Base-by-base conservation (phyloP, 148 eudicot species). In the Vaccinium macrocarpon region DNA sequence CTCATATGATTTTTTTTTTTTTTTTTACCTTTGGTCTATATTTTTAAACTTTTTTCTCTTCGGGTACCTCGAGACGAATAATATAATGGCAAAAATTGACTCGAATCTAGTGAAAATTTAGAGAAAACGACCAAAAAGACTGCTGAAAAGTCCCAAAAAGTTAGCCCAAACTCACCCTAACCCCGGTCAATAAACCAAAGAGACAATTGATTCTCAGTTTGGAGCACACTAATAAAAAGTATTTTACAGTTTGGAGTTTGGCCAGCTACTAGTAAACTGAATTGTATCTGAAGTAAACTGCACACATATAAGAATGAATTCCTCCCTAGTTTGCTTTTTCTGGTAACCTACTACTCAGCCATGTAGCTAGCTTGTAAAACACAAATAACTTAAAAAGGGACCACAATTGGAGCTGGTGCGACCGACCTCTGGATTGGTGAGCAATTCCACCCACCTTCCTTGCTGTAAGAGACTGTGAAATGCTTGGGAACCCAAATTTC, bases 361-460 rank as follows among this genome's bases (percentile, higher is more conserved):
- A 42, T 7, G 38, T 78, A 52, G 42, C 15, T 49, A 0, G 50
- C 50, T 55, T 55, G 50, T 16, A 18, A 18, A 27, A 13, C 64
- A 29, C 50, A 42, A 25, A 38, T 73, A 35, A 9, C 27, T 90
- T 79, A 90, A 57, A 80, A 46, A 29, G 97, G 90, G 59, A 89
- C 92, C 79, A 87, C 86, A 87, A 95, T 92, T 0, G 98, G 98
- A 82, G 95, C 97, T 13, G 88, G 89, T 27, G 92, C 89, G n/a
- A 95, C 94, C 72, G 2, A 55, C 23, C 78, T 88, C 16, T 86
- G 59, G 27, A 78, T 93, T 62, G 98, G 98, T 27, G 62, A 64
- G 83, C 95, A 94, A 10, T 89, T 90, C 98, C 96, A 94, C 21
- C 95, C 95, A 79, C 75, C 68, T 74, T 90, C 90, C 23, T 84